These are phyloP conservation scores for Nannochloris sp. DNA, from an alignment of 139 green algal genomes.

Conservation along the genomic window DNA sequence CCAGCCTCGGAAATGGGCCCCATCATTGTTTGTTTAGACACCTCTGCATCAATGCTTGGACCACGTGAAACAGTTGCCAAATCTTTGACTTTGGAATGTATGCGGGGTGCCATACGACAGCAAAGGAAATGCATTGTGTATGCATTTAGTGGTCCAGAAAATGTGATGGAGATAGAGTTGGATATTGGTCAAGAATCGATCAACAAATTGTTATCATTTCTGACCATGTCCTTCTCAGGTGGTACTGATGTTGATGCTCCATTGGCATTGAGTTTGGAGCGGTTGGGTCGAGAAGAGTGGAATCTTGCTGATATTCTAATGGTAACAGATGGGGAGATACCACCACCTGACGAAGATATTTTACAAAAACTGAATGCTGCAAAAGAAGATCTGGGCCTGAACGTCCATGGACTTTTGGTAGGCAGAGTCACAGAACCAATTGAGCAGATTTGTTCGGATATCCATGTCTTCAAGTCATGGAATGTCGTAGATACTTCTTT, in stretches of 20 bases:
- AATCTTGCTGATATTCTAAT: conserved; percentile 81
- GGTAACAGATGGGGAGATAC: conserved; percentile 88
- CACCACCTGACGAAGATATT: conserved; percentile 43
- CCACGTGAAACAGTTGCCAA: conserved; percentile 78
- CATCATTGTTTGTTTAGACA: conserved; percentile 92
- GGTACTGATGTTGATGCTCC: conserved; percentile 59
- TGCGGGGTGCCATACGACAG: conserved; percentile 74
- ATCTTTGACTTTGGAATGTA: conserved; percentile 80
- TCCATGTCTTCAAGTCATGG: conserved; percentile 85
- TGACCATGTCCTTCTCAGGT: conserved; percentile 52
- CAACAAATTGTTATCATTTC: conserved; percentile 69
- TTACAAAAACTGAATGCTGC: conserved; percentile 28
- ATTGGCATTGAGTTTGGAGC: conserved; percentile 62
- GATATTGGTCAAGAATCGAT: conserved; percentile 38
- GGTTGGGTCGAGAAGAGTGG: conserved; percentile 60
- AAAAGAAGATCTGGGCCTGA: conserved; percentile 52
- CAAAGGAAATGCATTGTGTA: conserved; percentile 75
- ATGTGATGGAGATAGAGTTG: conserved; percentile 84
- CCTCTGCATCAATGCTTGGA: conserved; percentile 46
- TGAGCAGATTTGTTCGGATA: conserved; percentile 64
- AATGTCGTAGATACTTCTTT: conserved; percentile 40
- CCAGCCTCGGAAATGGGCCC: conserved; percentile 80
- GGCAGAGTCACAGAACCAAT: conserved; percentile 54
- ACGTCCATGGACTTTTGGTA: conserved; percentile 84
- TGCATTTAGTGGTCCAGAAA: conserved; percentile 64